Conservation (phyloP, 371 early-diverging fungal species). For the Apophysomyces sp. region DNA sequence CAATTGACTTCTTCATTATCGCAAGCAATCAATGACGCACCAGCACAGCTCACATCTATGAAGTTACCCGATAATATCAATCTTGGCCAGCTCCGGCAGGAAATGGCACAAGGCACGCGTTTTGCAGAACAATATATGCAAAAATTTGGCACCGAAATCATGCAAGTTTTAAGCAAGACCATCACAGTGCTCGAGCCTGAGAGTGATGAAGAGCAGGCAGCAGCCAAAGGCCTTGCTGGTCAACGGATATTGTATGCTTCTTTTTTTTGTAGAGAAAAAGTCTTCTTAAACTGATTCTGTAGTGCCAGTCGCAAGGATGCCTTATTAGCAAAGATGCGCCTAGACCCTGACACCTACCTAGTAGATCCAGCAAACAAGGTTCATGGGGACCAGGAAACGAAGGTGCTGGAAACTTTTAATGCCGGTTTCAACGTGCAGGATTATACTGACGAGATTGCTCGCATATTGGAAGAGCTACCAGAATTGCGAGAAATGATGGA, state of each 20-base stretch:
- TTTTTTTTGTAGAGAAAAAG: background rate
- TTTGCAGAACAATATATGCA: slow-evolving; percentile 54
- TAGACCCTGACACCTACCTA: slow-evolving; percentile 31
- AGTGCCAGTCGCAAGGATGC: slow-evolving; percentile 49
- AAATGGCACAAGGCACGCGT: slow-evolving; percentile 39
- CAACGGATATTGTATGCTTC: slow-evolving; percentile 32
- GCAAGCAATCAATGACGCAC: slow-evolving; percentile 26
- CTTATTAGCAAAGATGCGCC: slow-evolving; percentile 37
- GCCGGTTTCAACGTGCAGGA: slow-evolving; percentile 37
- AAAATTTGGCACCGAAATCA: slow-evolving; percentile 44
- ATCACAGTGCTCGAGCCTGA: slow-evolving; percentile 40
- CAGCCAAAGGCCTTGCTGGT: background rate
- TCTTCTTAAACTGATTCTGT: background rate
- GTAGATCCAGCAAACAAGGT: slow-evolving; percentile 17
- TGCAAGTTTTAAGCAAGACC: slow-evolving; percentile 31
- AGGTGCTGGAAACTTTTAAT: slow-evolving; percentile 31
- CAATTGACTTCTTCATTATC: slow-evolving; percentile 20
- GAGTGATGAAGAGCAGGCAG: slow-evolving; percentile 16
- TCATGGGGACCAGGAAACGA: slow-evolving; percentile 13
- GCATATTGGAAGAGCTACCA: slow-evolving; percentile 32
- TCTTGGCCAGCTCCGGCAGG: slow-evolving; percentile 36
- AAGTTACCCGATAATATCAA: slow-evolving; percentile 46
- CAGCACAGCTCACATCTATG: slow-evolving; percentile 24
- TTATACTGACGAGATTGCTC: slow-evolving; percentile 45
- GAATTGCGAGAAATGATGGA: slow-evolving; percentile 47